Conservation (phyloP, 139 green algal species). For the Pleodorina starrii region DNA sequence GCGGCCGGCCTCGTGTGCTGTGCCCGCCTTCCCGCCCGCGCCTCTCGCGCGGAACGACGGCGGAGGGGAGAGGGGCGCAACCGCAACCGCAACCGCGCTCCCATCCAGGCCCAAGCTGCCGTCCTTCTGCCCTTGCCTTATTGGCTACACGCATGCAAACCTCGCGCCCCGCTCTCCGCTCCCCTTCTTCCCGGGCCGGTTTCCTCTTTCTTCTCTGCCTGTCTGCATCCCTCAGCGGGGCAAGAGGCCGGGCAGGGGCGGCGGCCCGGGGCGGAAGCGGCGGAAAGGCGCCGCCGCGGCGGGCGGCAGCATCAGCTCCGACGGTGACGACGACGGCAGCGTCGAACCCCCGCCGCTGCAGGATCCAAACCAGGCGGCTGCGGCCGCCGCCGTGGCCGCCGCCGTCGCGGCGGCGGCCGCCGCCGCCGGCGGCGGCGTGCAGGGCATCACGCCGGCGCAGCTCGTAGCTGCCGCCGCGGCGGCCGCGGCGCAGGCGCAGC, state of each 20-base stretch:
- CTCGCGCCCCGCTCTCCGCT: no score
- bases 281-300: background rate
- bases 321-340: background rate
- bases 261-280: background rate
- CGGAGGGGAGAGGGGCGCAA: no score
- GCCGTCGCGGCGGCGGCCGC: slow-evolving; percentile 16
- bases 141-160: no score
- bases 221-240: background rate
- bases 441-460: background rate
- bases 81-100: no score
- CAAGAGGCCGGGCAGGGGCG: background rate
- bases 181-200: no score
- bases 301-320: slow-evolving; percentile 3
- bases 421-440: slow-evolving; percentile 1
- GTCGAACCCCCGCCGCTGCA: background rate
- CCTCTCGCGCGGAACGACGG: no score
- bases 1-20: no score
- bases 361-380: background rate
- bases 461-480: slow-evolving; percentile 4
- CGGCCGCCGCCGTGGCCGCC: slow-evolving; percentile 20
- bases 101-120: no score
- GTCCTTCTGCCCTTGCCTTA: no score
- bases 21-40: no score
- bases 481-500: slow-evolving; percentile 28
- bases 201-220: background rate